Conservation (phyloP, 306 rosid genomes). For the Quercus rubra region DNA sequence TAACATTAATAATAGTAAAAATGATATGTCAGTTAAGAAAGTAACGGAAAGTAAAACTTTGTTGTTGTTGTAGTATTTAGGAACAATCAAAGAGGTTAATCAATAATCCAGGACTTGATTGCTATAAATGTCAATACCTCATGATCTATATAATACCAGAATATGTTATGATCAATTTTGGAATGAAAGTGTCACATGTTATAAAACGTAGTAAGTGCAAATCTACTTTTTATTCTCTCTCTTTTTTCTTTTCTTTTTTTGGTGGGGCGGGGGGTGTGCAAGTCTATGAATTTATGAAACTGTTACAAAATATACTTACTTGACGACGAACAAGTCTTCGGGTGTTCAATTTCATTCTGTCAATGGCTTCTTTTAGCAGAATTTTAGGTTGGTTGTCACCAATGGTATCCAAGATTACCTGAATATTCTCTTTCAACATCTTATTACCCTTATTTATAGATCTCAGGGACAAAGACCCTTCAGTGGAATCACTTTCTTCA, state of each 20-base stretch:
- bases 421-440: conserved; percentile 38
- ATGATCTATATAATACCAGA: background rate
- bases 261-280: background rate
- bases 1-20: too few species aligned
- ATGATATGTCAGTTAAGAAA: too few species aligned
- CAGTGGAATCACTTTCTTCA: conserved; percentile 20
- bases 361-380: conserved; percentile 67
- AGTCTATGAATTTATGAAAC: background rate
- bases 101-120: background rate
- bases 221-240: background rate
- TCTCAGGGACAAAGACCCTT: conserved; percentile 14
- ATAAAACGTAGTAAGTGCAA: background rate
- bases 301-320: conserved; percentile 35
- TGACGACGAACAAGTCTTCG: conserved; percentile 84
- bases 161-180: background rate
- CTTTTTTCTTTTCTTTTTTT: too few species aligned
- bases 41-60: background rate
- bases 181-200: background rate
- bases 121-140: background rate
- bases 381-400: conserved; percentile 29
- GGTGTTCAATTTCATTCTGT: conserved; percentile 74
- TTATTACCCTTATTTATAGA: conserved; percentile 32
- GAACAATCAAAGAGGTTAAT: background rate
- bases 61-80: background rate
- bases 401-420: conserved; percentile 38